phyloP scores from a whole-genome alignment of 139 green algal genomes.

The Coccomyxa sp. region DNA sequence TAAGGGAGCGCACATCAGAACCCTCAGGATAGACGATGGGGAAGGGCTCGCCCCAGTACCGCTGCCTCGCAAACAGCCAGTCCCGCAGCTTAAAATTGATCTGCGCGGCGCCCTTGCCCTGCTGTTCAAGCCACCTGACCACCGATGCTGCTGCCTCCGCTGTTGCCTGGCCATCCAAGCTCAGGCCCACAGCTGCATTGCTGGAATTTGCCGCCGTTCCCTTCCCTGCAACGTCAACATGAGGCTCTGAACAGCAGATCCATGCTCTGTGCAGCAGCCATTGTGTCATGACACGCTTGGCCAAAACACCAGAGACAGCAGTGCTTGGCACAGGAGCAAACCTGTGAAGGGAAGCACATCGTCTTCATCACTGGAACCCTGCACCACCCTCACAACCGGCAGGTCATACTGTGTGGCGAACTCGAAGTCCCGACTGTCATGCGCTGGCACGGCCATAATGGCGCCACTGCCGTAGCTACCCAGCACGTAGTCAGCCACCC shows the following conservation, averaged over 20 bases:
- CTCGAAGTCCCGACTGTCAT: constrained; percentile 89
- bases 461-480: constrained; percentile 90
- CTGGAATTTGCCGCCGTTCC: constrained; percentile 61
- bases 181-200: constrained; percentile 39
- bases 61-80: constrained; percentile 97
- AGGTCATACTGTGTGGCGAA: constrained; percentile 83
- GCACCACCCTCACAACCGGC: constrained; percentile 61
- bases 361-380: constrained; percentile 1
- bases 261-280: background rate
- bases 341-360: constrained; percentile 61
- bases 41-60: constrained; percentile 99
- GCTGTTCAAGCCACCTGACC: constrained; percentile 47
- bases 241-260: background rate
- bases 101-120: constrained; percentile 38
- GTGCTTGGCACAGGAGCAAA: background rate
- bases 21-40: constrained; percentile 82
- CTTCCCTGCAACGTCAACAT: constrained; percentile 4
- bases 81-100: constrained; percentile 98
- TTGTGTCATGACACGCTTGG: too few species aligned
- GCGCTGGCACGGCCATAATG: constrained; percentile 97
- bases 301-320: background rate
- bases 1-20: constrained; percentile 29
- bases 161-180: constrained; percentile 67
- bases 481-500: constrained; percentile 97
- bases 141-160: constrained; percentile 28